Evolutionary conservation across 495 filamentous ascomycete genomes (phyloP).

Genomic region (Lasiosphaeria ovina): DNA sequence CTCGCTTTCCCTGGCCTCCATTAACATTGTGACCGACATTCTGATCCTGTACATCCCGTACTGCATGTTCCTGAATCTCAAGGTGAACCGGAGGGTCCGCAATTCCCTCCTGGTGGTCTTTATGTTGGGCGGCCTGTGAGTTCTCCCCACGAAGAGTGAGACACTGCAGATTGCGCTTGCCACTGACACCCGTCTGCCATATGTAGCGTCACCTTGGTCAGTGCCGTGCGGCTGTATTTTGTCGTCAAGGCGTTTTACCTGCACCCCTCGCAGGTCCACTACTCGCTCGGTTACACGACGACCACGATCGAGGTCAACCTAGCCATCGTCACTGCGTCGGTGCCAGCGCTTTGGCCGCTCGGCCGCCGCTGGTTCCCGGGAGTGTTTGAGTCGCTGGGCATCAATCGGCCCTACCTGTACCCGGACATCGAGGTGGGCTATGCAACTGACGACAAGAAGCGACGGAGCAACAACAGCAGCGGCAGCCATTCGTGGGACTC

Average conservation of each 20-base stretch:
- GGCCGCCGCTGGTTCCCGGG: constrained; percentile 27
- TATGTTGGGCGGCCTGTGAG: constrained; percentile 45
- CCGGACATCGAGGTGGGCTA: constrained; percentile 25
- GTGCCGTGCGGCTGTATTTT: constrained; percentile 33
- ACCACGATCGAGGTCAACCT: constrained; percentile 52
- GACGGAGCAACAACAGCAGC: background rate
- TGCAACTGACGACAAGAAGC: constrained; percentile 2
- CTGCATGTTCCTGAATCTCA: constrained; percentile 43
- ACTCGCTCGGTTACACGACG: constrained; percentile 45
- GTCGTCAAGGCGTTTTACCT: constrained; percentile 27
- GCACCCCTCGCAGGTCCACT: constrained; percentile 24
- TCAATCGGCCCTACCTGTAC: constrained; percentile 25
- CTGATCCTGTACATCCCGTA: constrained; percentile 46
- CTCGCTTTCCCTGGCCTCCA: constrained; percentile 37
- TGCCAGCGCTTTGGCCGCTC: constrained; percentile 39
- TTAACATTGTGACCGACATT: constrained; percentile 51
- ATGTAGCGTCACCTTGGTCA: constrained; percentile 48
- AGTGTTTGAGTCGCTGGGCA: constrained; percentile 23
- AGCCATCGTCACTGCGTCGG: constrained; percentile 50
- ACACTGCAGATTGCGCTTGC: background rate
- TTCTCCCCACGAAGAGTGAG: constrained; percentile 5
- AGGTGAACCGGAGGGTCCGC: constrained; percentile 41
- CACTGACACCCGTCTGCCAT: background rate
- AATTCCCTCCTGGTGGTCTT: constrained; percentile 46
- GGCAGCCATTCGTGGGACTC: constrained; percentile 3